These are phyloP conservation scores for Dactylonectria macrodidyma DNA, from an alignment of 2,329 filamentous ascomycete species.

Conservation along the genomic window DNA sequence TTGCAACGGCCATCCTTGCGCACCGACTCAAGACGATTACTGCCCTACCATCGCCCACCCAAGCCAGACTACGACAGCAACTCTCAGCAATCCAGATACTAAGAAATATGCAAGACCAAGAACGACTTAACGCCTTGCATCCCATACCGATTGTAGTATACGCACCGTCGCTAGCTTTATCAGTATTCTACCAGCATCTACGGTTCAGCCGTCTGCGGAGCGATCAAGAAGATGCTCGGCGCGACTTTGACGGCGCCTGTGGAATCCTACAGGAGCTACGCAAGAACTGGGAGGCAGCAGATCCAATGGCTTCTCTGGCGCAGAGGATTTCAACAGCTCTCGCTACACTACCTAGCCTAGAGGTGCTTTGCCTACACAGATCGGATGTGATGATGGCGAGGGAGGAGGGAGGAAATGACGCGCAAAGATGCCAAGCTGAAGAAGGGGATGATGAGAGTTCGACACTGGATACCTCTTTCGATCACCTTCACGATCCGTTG, in stretches of 20 bases:
- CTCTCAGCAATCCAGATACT: constrained; percentile 10
- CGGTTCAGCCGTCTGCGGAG: constrained; percentile 6
- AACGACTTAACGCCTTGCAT: not conserved
- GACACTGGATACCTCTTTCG: too few relatives aligned
- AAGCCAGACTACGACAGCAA: constrained; percentile 7
- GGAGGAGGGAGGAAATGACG: not conserved
- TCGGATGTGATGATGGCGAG: not conserved
- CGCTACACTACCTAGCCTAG: not conserved
- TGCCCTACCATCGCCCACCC: not conserved
- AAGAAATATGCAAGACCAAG: not conserved
- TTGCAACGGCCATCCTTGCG: constrained; percentile 1
- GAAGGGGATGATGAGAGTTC: too few relatives aligned
- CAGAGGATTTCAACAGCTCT: not conserved
- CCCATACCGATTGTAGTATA: not conserved
- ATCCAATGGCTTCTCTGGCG: constrained; percentile 5
- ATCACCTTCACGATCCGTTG: too few relatives aligned
- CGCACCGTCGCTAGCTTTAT: constrained; percentile 1
- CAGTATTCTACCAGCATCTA: constrained; percentile 6
- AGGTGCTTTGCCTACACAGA: constrained; percentile 1
- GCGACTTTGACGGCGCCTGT: constrained; percentile 4
- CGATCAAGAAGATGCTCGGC: constrained; percentile 12
- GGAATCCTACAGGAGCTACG: constrained; percentile 4
- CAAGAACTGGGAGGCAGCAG: not conserved
- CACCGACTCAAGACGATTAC: not conserved
- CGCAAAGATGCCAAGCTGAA: not conserved